These are phyloP conservation scores for Conringia planisiliqua DNA, from an alignment of 345 rosid species.

Conservation along the genomic window DNA sequence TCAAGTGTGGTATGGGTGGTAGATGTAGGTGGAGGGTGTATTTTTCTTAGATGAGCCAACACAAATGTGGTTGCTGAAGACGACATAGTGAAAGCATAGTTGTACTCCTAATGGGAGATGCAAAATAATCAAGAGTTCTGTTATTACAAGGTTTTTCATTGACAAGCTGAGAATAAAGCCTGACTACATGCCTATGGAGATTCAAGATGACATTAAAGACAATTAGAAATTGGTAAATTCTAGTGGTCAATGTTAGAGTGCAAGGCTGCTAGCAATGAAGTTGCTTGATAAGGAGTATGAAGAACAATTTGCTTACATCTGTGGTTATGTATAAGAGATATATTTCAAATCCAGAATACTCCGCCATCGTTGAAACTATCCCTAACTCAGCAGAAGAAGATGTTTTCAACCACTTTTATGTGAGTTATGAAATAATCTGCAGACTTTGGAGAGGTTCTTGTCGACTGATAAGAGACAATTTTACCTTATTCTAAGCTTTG, in stretches of 20 bases:
- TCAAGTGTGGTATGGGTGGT: background rate
- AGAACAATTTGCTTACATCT: background rate
- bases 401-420: too few species aligned
- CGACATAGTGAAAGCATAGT: background rate
- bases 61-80: background rate
- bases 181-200: background rate
- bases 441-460: too few species aligned
- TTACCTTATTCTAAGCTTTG: too few species aligned
- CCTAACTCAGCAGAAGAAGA: too few species aligned
- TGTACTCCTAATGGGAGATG: background rate
- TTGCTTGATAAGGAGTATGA: background rate
- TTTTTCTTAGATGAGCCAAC: background rate
- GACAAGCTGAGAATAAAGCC: background rate
- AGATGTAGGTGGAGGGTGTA: background rate
- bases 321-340: background rate
- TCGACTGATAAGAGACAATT: too few species aligned
- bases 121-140: background rate
- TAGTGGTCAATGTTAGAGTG: background rate
- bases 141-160: background rate
- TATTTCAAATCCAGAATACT: too few species aligned
- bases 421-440: too few species aligned
- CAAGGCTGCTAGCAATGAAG: background rate
- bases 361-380: too few species aligned
- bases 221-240: background rate
- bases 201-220: background rate